Base-by-base conservation (phyloP, 1,139 yeast species). In the Arxiozyma telluris region DNA sequence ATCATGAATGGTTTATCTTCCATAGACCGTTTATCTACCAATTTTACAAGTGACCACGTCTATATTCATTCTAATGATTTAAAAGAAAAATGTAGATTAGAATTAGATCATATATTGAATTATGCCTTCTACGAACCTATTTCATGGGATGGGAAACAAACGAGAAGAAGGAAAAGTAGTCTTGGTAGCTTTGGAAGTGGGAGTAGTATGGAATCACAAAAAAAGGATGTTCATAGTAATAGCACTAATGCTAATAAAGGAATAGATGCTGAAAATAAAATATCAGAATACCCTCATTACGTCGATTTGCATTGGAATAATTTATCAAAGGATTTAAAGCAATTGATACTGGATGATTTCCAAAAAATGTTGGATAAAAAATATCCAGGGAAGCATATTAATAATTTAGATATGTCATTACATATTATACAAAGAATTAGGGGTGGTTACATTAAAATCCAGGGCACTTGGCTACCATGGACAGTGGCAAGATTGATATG, bases 381-480 rank as follows among this genome's bases (percentile, higher is more conserved):
- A 15, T n/a, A 50, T 12, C 25, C 30, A 20, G 67, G 88, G 83
- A 44, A 62, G 53, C 53, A 63, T 65, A 20, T 66, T 58, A 34
- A 50, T 4, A 51, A 57, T 18, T 39, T 60, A 9, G 47, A 54
- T 41, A 44, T 51, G 21, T 52, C 55, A 25, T 41, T 53, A 27
- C 73, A 73, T 38, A 79, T 79, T 46, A 80, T 89, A 54, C 81
- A 82, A 61, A 77, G 96, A 50, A 89, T 90, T 22, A 74, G 97
- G 54, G 98, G 98, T 48, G 98, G 97, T 3, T 88, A 83, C 64
- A 77, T 91, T 61, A 90, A 89, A 73, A 88, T 91, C 62, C 98
- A 91, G 72, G 98, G 98, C 1, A 89, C 96, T 5, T 91, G 97
- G 97, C 72, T 90, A 46, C 95, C 96, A 1, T 85, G 73, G 66